phyloP scores from a whole-genome alignment of 2,329 filamentous ascomycete species.

The Ophiostoma sp. region DNA sequence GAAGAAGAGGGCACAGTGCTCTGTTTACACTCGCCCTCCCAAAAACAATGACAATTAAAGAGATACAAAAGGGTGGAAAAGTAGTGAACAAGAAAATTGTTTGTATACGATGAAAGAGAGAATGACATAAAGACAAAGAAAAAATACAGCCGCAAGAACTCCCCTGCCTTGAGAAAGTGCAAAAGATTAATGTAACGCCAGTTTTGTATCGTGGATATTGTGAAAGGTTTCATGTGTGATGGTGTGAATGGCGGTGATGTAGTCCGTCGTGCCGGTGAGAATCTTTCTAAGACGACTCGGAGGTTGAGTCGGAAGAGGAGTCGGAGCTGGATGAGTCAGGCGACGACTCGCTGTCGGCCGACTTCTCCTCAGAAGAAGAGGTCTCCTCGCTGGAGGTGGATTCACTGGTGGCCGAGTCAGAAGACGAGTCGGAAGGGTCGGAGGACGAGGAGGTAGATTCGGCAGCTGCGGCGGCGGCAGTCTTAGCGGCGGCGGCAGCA shows the following conservation, averaged over 20 bases:
- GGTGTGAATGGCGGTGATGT: not conserved
- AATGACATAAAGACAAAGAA: not conserved
- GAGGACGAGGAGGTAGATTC: not conserved
- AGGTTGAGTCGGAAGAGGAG: conserved; percentile 4
- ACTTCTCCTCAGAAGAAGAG: not conserved
- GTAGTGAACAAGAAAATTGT: not conserved
- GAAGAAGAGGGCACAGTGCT: not conserved
- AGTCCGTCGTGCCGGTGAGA: not conserved
- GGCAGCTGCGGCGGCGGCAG: not conserved
- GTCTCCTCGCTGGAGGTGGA: not conserved
- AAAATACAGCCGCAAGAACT: not conserved
- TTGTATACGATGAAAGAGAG: not conserved
- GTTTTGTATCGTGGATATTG: conserved; percentile 8
- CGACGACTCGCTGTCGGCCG: not conserved
- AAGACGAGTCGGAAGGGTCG: not conserved
- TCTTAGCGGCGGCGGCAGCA: not conserved
- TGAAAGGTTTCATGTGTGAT: not conserved
- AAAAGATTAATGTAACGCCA: conserved; percentile 10
- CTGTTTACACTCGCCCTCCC: not conserved
- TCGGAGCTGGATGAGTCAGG: not conserved
- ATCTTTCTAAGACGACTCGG: not conserved
- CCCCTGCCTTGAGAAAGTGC: not conserved
- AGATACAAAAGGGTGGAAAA: not conserved
- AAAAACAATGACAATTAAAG: not conserved
- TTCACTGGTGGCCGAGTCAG: not conserved